Conservation (phyloP, 306 rosid genomes). For the Vigna nakashimae region DNA sequence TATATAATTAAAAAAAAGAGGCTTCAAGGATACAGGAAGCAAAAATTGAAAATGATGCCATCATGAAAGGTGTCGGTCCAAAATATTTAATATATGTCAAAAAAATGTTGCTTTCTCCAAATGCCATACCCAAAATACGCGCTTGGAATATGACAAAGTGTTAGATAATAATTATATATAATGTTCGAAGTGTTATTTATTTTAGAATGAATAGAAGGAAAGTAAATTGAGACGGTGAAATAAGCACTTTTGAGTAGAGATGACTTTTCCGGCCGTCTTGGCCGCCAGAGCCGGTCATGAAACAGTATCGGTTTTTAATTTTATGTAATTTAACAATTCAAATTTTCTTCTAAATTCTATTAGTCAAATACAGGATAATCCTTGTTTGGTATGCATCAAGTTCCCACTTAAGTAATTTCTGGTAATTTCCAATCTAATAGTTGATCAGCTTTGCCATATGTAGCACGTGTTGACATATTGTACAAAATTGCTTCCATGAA, state of each 20-base stretch:
- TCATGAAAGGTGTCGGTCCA: neutral
- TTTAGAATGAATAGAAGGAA: too few relatives aligned
- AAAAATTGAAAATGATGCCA: neutral
- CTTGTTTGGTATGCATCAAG: too few relatives aligned
- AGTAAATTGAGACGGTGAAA: neutral
- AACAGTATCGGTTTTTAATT: too few relatives aligned
- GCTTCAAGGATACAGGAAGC: too few relatives aligned
- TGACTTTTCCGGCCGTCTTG: conserved; percentile 25
- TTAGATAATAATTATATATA: neutral
- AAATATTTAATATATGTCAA: neutral
- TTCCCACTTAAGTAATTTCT: too few relatives aligned
- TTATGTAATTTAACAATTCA: too few relatives aligned
- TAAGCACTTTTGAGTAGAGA: conserved; percentile 2
- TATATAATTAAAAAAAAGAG: neutral
- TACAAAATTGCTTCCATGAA: too few relatives aligned
- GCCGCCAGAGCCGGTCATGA: neutral
- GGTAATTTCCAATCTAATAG: too few relatives aligned
- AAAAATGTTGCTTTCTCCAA: neutral
- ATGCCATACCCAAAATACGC: conserved; percentile 36
- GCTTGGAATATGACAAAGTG: neutral
- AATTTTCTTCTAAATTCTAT: too few relatives aligned
- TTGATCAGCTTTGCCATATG: too few relatives aligned
- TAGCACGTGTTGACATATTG: too few relatives aligned
- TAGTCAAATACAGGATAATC: too few relatives aligned
- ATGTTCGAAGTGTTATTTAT: neutral